Evolutionary conservation across 352 stramenopile species (phyloP).

Genomic region (Globisporangium lucens): DNA sequence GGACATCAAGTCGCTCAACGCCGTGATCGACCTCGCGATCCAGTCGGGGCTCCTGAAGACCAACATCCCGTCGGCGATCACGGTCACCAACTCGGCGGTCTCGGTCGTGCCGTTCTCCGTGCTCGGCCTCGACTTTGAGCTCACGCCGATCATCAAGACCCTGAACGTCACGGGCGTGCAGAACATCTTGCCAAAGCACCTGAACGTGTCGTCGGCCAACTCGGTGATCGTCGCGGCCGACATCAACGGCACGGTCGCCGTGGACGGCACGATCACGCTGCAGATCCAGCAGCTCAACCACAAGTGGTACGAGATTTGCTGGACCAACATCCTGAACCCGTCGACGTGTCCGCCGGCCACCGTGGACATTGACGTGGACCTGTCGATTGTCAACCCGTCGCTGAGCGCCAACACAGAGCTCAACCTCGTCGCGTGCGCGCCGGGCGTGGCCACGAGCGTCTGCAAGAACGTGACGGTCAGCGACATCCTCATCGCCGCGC

Average conservation of each 20-base stretch:
- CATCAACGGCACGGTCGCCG: constrained; percentile 6
- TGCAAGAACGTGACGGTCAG: constrained; percentile 16
- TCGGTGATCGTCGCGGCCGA: constrained; percentile 3
- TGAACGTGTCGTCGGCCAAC: constrained; percentile 12
- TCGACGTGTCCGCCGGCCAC: not conserved
- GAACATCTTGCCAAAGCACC: constrained; percentile 35
- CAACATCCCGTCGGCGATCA: constrained; percentile 26
- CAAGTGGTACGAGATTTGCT: constrained; percentile 16
- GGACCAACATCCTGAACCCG: constrained; percentile 11
- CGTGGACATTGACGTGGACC: constrained; percentile 9
- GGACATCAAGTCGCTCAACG: constrained; percentile 50
- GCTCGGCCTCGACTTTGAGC: constrained; percentile 44
- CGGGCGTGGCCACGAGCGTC: not conserved
- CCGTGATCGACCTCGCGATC: constrained; percentile 37
- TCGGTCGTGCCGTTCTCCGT: constrained; percentile 31
- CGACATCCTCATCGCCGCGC: constrained; percentile 11
- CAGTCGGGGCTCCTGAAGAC: constrained; percentile 20
- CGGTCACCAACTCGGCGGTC: constrained; percentile 24
- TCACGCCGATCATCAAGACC: constrained; percentile 50
- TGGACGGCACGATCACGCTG: constrained; percentile 6
- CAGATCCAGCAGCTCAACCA: constrained; percentile 14
- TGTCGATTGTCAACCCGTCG: constrained; percentile 9
- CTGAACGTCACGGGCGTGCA: constrained; percentile 48
- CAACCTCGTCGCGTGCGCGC: constrained; percentile 2
- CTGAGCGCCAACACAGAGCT: constrained; percentile 3